A percentile compares a stretch with the other conserved stretches of the same genome.
phyloP scores from a whole-genome alignment of 495 filamentous ascomycete genomes.

The Aspergillus carlsbadensis region DNA sequence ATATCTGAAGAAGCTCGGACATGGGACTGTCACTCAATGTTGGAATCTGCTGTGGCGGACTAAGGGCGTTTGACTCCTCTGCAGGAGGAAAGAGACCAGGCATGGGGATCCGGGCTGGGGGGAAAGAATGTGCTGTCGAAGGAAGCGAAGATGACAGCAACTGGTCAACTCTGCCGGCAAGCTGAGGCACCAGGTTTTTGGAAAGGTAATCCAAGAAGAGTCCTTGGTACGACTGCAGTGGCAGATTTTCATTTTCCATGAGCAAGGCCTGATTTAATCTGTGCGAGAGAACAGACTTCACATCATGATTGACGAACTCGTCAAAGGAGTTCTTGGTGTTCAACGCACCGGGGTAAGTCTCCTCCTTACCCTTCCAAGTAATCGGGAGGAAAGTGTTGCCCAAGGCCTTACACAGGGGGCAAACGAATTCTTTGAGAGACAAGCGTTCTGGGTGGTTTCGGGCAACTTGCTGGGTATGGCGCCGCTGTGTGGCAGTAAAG shows the following conservation, averaged over 20 bases:
- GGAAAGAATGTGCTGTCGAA: constrained; percentile 29
- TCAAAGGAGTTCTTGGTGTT: constrained; percentile 59
- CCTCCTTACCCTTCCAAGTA: constrained; percentile 90
- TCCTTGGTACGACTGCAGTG: constrained; percentile 48
- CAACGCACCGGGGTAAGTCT: constrained; percentile 69
- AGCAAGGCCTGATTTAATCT: constrained; percentile 36
- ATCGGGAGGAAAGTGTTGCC: constrained; percentile 95
- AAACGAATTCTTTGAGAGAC: constrained; percentile 82
- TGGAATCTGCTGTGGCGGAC: constrained; percentile 34
- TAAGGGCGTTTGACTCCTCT: constrained; percentile 34
- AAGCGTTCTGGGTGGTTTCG: constrained; percentile 84
- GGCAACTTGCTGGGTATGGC: constrained; percentile 89
- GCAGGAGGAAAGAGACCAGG: constrained; percentile 44
- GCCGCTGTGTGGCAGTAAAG: constrained; percentile 72
- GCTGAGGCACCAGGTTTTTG: constrained; percentile 56
- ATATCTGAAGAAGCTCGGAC: constrained; percentile 76
- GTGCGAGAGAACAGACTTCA: constrained; percentile 34
- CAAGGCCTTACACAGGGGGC: constrained; percentile 95
- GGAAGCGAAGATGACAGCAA: constrained; percentile 33
- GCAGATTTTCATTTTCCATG: constrained; percentile 41
- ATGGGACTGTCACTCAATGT: constrained; percentile 45
- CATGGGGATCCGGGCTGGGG: constrained; percentile 41
- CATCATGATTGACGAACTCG: constrained; percentile 44
- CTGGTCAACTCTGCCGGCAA: constrained; percentile 58
- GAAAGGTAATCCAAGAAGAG: constrained; percentile 64